Evolutionary conservation across 352 stramenopile genomes (phyloP).

Genomic region (Blastocystis sp.): DNA sequence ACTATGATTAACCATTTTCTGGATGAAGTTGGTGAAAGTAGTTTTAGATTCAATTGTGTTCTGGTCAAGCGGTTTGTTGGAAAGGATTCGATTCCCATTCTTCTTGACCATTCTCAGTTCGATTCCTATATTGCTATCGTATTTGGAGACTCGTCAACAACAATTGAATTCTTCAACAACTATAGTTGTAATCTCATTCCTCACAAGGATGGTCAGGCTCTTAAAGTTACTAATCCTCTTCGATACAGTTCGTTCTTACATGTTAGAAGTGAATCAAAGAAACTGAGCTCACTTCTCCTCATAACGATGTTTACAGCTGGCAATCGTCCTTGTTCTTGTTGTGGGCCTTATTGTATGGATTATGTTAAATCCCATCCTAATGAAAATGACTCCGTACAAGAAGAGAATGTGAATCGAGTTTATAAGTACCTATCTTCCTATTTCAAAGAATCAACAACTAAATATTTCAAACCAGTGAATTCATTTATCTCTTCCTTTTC

Average conservation of each 20-base stretch:
- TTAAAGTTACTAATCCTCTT: neutral
- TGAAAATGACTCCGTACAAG: neutral
- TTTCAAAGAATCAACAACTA: conserved; percentile 21
- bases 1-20: neutral
- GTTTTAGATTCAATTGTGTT: neutral
- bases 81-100: neutral
- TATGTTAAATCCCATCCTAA: neutral
- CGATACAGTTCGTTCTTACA: neutral
- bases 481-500: conserved; percentile 33
- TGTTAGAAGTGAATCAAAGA: neutral
- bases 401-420: neutral
- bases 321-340: neutral
- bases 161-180: neutral
- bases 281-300: neutral
- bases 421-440: neutral
- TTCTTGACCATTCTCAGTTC: conserved; percentile 36
- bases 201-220: neutral
- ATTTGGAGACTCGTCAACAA: neutral
- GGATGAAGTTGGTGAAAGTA: no score
- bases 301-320: neutral
- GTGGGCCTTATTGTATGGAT: conserved; percentile 11
- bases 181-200: neutral
- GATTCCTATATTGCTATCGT: neutral
- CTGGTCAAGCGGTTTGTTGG: neutral
- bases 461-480: conserved; percentile 61